Percentiles rank a stretch among this genome's conserved stretches.
phyloP scores from a whole-genome alignment of 2,329 filamentous ascomycete genomes.

The Phaeosphaeriaceae sp. region DNA sequence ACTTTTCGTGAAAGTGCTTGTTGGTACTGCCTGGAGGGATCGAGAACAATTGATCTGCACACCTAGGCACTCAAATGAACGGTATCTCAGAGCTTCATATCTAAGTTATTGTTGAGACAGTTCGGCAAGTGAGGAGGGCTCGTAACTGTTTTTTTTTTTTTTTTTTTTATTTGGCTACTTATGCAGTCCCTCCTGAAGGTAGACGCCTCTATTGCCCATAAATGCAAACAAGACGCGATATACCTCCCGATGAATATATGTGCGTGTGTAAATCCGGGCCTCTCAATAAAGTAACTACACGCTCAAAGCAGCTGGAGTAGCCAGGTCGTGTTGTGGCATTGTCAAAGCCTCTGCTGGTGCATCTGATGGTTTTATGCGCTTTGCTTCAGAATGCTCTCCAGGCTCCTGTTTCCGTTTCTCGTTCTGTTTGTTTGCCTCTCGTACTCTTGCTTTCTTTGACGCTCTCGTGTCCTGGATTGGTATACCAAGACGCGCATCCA shows the following conservation, averaged over 20 bases:
- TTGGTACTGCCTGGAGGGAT: no score
- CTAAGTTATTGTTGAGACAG: no score
- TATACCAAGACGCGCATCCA: slow-evolving; percentile 69
- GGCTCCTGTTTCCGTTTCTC: slow-evolving; percentile 24
- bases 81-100: no score
- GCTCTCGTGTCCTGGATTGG: slow-evolving; percentile 58
- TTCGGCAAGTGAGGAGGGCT: no score
- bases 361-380: slow-evolving; percentile 37
- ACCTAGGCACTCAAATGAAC: no score
- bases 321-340: background rate
- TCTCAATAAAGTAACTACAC: slow-evolving; percentile 2
- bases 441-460: slow-evolving; percentile 53
- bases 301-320: slow-evolving; percentile 9
- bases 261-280: background rate
- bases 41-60: no score
- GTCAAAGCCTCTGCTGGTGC: background rate
- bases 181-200: no score
- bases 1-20: no score
- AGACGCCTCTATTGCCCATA: slow-evolving; percentile 1
- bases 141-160: no score
- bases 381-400: slow-evolving; percentile 28
- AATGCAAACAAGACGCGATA: slow-evolving; percentile 5
- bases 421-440: slow-evolving; percentile 23
- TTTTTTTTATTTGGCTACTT: no score
- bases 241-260: background rate